These are phyloP conservation scores for Metschnikowia lachancei DNA, from an alignment of 805 yeast genomes.

Conservation along the genomic window DNA sequence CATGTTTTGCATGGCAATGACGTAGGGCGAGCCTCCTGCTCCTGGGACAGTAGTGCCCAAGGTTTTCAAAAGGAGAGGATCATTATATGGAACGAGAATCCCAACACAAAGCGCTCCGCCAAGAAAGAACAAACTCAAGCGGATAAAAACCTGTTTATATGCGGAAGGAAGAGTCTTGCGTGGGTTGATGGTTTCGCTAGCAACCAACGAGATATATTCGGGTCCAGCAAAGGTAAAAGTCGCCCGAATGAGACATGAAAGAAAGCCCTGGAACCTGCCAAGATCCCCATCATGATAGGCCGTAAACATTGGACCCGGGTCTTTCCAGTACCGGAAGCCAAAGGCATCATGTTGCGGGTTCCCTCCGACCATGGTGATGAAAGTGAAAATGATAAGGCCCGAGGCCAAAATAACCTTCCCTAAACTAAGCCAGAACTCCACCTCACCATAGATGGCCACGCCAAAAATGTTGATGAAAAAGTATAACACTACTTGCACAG, in stretches of 20 bases:
- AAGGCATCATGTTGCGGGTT: slow-evolving; percentile 22
- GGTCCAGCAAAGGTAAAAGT: slow-evolving; percentile 83
- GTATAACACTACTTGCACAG: slow-evolving; percentile 63
- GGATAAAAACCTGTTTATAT: slow-evolving; percentile 66
- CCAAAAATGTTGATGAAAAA: slow-evolving; percentile 48
- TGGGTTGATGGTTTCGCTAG: slow-evolving; percentile 76
- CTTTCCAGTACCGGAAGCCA: slow-evolving; percentile 22
- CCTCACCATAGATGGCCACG: slow-evolving; percentile 54
- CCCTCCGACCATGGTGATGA: slow-evolving; percentile 23
- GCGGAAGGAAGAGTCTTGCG: slow-evolving; percentile 74
- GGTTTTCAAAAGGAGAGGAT: slow-evolving; percentile 55
- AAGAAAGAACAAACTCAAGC: slow-evolving; percentile 65
- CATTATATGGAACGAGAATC: slow-evolving; percentile 68
- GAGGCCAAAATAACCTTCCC: slow-evolving; percentile 32
- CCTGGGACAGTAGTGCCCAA: slow-evolving; percentile 60
- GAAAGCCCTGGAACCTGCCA: slow-evolving; percentile 71
- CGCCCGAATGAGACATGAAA: slow-evolving; percentile 67
- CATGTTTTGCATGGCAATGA: slow-evolving; percentile 72
- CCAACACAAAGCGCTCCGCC: slow-evolving; percentile 80
- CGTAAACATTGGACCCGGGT: slow-evolving; percentile 21
- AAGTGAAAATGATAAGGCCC: slow-evolving; percentile 20
- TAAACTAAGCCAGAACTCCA: slow-evolving; percentile 46
- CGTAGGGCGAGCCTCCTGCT: slow-evolving; percentile 82
- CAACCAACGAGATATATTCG: slow-evolving; percentile 80
- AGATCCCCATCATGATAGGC: slow-evolving; percentile 43